Evolutionary conservation across 148 eudicot species (phyloP), one percentile per base, ranked within the genome.

Genomic region (Polygonum maritimum): DNA sequence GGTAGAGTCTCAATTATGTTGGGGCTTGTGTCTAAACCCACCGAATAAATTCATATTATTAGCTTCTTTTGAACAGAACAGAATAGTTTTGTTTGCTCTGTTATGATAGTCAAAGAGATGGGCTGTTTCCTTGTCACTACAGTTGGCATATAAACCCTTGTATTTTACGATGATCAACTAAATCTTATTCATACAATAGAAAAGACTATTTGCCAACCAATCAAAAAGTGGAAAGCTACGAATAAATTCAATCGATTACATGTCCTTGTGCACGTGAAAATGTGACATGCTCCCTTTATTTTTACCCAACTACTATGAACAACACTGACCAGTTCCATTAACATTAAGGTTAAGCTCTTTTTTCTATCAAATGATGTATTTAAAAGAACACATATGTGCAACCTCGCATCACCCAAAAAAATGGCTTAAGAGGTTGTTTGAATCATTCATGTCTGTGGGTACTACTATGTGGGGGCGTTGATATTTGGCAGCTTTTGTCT

Each of bases 261-360:
- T 36, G 71, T 67, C 71, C 38, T 60, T 67, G 71, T 67, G 45
- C 71, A 67, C 71, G 71, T 67, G 71, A 67, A 15, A 67, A 67
- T 45, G 71, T 67, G 45, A 67, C 36, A 67, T 36, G 71, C 71
- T 35, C 71, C 44, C 71, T 0, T 2, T 36, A 13, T 35, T 31
- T 33, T 35, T 38, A 4, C 15, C 22, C 2, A 33, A 35, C 71
- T 35, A 67, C 45, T 35, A 2, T 67, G n/a, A 1, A 38, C 45
- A 35, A 67, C 41, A 36, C 14, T 67, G 71, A 41, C 36, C 35
- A 63, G 31, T 57, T 7, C 33, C 2, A 57, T 57, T 9, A 21
- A 21, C 33, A 57, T 57, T 57, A 26, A 26, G 69, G 69, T 11
- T 22, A 18, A 1, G 67, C 13, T 58, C 12, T 58, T 58, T 52